Evolutionary conservation across 257 asterid genomes (phyloP).

Genomic region (Paraleonurus japonicus): DNA sequence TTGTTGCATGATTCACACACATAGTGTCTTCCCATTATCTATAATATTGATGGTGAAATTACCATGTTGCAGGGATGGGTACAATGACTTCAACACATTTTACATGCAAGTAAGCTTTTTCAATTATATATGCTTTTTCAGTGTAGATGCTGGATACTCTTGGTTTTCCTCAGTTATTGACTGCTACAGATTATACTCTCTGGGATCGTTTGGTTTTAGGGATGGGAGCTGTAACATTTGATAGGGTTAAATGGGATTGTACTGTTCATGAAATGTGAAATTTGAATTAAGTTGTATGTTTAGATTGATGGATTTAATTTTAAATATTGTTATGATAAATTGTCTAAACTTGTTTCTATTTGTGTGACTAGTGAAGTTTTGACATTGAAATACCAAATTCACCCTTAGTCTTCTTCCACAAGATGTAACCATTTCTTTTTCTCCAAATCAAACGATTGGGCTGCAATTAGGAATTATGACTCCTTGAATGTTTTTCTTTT

Average conservation of each 20-base stretch:
- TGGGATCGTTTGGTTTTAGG: background rate
- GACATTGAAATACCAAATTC: background rate
- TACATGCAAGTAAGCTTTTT: constrained; percentile 88
- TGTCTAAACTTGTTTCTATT: background rate
- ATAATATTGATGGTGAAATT: constrained; percentile 34
- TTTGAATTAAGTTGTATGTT: background rate
- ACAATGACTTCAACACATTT: constrained; percentile 98
- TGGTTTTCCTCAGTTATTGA: constrained; percentile 16
- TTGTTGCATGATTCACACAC: constrained; percentile 20
- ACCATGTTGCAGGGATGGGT: constrained; percentile 92
- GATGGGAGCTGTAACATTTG: background rate
- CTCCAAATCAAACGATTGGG: background rate
- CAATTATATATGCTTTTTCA: constrained; percentile 27
- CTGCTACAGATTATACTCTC: constrained; percentile 21
- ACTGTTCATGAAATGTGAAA: background rate
- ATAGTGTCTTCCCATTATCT: constrained; percentile 7
- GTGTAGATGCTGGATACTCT: constrained; percentile 20
- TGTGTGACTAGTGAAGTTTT: background rate
- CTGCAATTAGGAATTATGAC: background rate
- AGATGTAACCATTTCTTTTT: background rate
- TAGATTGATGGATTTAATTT: background rate
- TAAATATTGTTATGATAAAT: background rate
- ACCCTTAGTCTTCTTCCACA: background rate
- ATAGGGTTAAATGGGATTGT: background rate
- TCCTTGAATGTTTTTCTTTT: background rate